Base-by-base conservation (phyloP, 2,329 filamentous ascomycete genomes). In the Pseudocercospora ulei region DNA sequence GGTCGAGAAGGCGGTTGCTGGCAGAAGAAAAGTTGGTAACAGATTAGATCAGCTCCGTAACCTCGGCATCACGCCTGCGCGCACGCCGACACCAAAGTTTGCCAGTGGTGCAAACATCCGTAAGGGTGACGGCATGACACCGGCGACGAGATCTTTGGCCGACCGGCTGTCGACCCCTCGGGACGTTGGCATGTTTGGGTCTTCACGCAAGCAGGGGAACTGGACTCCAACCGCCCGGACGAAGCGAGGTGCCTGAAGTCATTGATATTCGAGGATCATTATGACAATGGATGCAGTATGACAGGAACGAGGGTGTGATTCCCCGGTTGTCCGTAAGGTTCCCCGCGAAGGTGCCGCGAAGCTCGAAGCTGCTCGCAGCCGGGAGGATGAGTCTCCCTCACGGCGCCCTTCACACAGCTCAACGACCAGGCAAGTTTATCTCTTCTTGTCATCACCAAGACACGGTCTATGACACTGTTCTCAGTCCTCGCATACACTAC, bases 1-100 rank as follows among this genome's bases (percentile, higher is more conserved):
- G 72, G 86, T 95, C 2, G 87, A 94, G 46, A 76, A 76, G 35
- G 82, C 83, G 13, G 75, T 82, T 7, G 76, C 76, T 53, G 80
- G 72, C 2, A 87, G 86, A 58, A 74, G 79, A 34, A 14, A 69
- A 75, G 46, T 75, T 70, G 30, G 30, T 23, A 3, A 77, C 72
- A 41, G 49, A 65, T 36, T 57, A 29, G 33, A 57, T 46, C 9
- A 53, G 28, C 44, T 61, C 34, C 44, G 48, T 37, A 50, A 45
- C 20, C 50, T 61, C n/a, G 58, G 62, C 25, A 65, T 65, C 20
- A 57, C 54, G 42, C 52, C 54, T 7, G 69, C 73, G 19, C 62
- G 64, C 41, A 76, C 73, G 2, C 77, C 78, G 0, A 72, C 78
- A n/a, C 80, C 82, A 5, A 75, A 71, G 50, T 83, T 82, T 46